phyloP scores from a whole-genome alignment of 768 basidiomycete species.

The Pulveroboletus sp. region DNA sequence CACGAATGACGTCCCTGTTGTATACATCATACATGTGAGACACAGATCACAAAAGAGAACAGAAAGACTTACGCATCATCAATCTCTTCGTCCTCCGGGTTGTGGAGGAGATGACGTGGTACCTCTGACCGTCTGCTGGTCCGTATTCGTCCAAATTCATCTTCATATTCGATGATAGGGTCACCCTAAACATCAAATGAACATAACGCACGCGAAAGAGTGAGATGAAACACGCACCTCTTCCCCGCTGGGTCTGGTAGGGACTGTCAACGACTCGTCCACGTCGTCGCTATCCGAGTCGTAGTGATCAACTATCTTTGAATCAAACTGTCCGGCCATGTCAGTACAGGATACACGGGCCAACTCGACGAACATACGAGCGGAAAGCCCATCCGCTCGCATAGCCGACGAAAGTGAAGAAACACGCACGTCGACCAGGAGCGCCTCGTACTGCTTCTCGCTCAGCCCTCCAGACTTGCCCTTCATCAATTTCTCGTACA shows the following conservation, averaged over 20 bases:
- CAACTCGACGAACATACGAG: neutral
- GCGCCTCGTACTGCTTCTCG: conserved; percentile 65
- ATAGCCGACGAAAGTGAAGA: neutral
- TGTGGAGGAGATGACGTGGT: conserved; percentile 57
- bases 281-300: conserved; percentile 73
- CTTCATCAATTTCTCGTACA: conserved; percentile 73
- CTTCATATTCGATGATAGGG: conserved; percentile 79
- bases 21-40: conserved; percentile 7
- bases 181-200: conserved; percentile 48
- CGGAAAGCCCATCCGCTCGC: neutral
- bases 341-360: neutral
- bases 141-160: conserved; percentile 80
- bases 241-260: conserved; percentile 37
- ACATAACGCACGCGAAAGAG: neutral
- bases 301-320: conserved; percentile 48
- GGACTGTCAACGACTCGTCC: conserved; percentile 71
- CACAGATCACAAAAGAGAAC: neutral
- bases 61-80: conserved; percentile 53
- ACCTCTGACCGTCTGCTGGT: conserved; percentile 71
- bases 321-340: conserved; percentile 53
- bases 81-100: conserved; percentile 35
- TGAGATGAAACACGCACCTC: conserved; percentile 31
- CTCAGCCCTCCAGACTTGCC: conserved; percentile 76
- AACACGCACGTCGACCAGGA: conserved; percentile 72
- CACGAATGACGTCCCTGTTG: conserved; percentile 58